Conservation (phyloP, 2,329 filamentous ascomycete genomes). For the Fusarium agapanthi region DNA sequence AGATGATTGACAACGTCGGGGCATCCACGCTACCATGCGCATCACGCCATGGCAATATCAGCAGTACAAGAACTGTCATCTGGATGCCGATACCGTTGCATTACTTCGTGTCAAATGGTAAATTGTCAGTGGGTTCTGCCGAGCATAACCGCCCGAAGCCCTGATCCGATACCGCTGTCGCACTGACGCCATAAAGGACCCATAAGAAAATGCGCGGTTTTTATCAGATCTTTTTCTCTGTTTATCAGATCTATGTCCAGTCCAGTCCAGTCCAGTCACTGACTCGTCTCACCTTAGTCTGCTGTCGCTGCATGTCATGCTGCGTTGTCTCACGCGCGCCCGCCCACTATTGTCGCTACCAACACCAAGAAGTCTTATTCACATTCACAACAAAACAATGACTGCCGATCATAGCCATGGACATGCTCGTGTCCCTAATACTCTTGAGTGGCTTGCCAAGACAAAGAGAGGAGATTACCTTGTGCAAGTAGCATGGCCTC, state of each 20-base stretch:
- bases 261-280: conserved; percentile 1
- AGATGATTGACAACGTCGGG: background rate
- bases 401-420: conserved; percentile 23
- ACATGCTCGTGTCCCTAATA: conserved; percentile 39
- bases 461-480: conserved; percentile 44
- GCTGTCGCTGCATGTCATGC: conserved; percentile 23
- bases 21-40: background rate
- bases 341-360: conserved; percentile 4
- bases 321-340: conserved; percentile 18
- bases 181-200: conserved; percentile 17
- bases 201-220: conserved; percentile 32
- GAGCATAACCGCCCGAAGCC: conserved; percentile 17
- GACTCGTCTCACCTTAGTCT: conserved; percentile 9
- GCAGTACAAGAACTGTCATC: accelerated
- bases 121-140: conserved; percentile 4
- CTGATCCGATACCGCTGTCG: conserved; percentile 24
- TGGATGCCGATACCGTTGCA: background rate
- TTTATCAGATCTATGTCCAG: conserved; percentile 35
- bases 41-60: background rate
- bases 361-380: background rate
- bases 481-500: conserved; percentile 45
- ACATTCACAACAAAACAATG: background rate
- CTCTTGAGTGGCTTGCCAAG: conserved; percentile 39
- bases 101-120: background rate
- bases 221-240: conserved; percentile 25